Conservation (phyloP, 768 basidiomycete species). For the Mycena belliarum region DNA sequence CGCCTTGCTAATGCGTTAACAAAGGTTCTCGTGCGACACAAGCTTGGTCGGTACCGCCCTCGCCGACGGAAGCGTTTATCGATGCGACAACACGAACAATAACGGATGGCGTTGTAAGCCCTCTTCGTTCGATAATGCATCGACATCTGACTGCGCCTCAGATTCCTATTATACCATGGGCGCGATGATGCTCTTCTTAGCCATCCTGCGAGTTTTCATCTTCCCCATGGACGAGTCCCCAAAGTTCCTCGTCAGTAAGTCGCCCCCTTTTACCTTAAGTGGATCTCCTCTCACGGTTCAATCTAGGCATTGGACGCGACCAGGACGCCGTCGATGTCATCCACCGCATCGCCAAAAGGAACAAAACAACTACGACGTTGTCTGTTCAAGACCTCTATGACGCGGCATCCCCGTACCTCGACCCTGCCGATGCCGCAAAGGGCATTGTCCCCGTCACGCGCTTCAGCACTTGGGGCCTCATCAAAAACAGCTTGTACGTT, state of each 20-base stretch:
- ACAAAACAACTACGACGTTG: slow-evolving; percentile 43
- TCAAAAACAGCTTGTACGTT: slow-evolving; percentile 43
- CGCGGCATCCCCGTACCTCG: slow-evolving; percentile 21
- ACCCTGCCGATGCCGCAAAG: slow-evolving; percentile 30
- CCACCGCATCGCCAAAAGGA: slow-evolving; percentile 52
- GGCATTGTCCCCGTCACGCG: slow-evolving; percentile 35
- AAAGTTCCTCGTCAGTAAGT: slow-evolving; percentile 61
- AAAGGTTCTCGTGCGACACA: slow-evolving; percentile 30
- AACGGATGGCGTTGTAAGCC: slow-evolving; percentile 54
- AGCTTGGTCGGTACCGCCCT: slow-evolving; percentile 45
- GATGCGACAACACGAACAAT: slow-evolving; percentile 44
- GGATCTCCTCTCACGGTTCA: neutral
- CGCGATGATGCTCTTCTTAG: slow-evolving; percentile 56
- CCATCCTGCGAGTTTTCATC: slow-evolving; percentile 49
- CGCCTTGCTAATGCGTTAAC: neutral
- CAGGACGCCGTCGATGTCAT: slow-evolving; percentile 52
- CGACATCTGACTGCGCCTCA: slow-evolving; percentile 38
- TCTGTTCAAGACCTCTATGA: slow-evolving; percentile 45
- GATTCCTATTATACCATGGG: slow-evolving; percentile 60
- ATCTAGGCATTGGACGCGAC: slow-evolving; percentile 41
- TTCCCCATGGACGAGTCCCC: slow-evolving; percentile 61
- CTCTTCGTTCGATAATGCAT: slow-evolving; percentile 36
- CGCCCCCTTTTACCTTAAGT: slow-evolving; percentile 9
- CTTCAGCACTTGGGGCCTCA: slow-evolving; percentile 60
- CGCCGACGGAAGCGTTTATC: slow-evolving; percentile 34